phyloP scores from a whole-genome alignment of 2,329 filamentous ascomycete species.

The Daldinia sp. region DNA sequence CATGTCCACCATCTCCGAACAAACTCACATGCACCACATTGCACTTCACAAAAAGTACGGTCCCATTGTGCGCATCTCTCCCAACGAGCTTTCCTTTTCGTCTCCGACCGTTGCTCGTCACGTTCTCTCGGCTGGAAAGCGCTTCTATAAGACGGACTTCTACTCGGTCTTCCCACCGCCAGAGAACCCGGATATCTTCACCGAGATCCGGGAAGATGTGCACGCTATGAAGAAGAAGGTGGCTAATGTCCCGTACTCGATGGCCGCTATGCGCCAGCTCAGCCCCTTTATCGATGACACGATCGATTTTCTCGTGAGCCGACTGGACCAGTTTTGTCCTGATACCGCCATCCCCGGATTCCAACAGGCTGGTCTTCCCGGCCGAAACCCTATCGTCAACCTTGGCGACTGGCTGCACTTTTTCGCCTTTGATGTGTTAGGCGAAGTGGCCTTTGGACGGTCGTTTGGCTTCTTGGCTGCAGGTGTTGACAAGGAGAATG shows the following conservation, averaged over 20 bases:
- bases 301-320: conserved; percentile 54
- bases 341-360: conserved; percentile 28
- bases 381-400: conserved; percentile 49
- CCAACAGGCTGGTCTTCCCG: conserved; percentile 28
- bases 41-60: conserved; percentile 56
- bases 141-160: conserved; percentile 62
- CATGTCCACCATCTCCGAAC: conserved; percentile 49
- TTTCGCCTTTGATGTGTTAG: conserved; percentile 59
- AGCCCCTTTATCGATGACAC: conserved; percentile 61
- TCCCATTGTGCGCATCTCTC: conserved; percentile 58
- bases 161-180: conserved; percentile 64
- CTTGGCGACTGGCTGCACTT: conserved; percentile 57
- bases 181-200: conserved; percentile 67
- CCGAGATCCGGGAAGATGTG: conserved; percentile 61
- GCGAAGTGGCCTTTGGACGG: conserved; percentile 60
- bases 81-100: conserved; percentile 57
- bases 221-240: conserved; percentile 64
- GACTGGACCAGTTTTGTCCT: conserved; percentile 53
- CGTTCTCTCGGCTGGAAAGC: conserved; percentile 58
- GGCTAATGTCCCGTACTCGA: conserved; percentile 60
- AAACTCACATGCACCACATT: conserved; percentile 54
- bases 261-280: conserved; percentile 62
- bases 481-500: conserved; percentile 58
- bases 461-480: conserved; percentile 62
- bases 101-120: conserved; percentile 56